These are phyloP conservation scores for Arthrobotrys entomopaga DNA, from an alignment of 2,329 filamentous ascomycete genomes.

Conservation along the genomic window DNA sequence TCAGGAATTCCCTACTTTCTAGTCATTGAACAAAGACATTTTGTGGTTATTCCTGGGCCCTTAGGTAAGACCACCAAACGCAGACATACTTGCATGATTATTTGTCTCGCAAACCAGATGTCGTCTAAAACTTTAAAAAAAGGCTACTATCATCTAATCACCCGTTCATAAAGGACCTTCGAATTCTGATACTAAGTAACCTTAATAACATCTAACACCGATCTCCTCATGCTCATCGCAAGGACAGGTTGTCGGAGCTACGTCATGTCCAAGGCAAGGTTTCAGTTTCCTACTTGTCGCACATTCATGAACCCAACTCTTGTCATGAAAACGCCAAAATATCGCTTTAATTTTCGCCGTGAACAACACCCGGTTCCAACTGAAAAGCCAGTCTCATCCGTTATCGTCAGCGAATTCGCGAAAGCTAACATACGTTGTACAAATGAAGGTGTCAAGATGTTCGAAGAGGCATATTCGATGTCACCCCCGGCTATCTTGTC, in stretches of 20 bases:
- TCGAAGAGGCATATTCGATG: constrained; percentile 14
- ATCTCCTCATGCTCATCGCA: background rate
- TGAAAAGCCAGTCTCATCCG: background rate
- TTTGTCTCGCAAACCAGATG: too few relatives aligned
- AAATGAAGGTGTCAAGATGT: constrained; percentile 8
- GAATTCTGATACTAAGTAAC: background rate
- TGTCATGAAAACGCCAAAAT: background rate
- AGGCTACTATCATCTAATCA: too few relatives aligned
- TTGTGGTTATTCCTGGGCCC: too few relatives aligned
- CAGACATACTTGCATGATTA: too few relatives aligned
- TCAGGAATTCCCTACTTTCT: background rate
- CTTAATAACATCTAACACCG: background rate
- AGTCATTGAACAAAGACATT: too few relatives aligned
- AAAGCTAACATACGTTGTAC: constrained; percentile 18
- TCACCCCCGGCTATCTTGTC: background rate
- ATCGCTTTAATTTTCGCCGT: background rate
- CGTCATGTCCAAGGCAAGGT: background rate
- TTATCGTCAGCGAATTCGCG: constrained; percentile 9
- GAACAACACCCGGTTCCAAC: background rate
- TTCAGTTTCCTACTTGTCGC: background rate
- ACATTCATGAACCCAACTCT: background rate
- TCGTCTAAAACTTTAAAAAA: too few relatives aligned
- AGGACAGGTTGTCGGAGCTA: background rate
- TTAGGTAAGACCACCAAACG: too few relatives aligned
- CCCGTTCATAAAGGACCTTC: too few relatives aligned